A percentile compares a stretch with the other conserved stretches of the same genome.
Conservation (phyloP, 2,329 filamentous ascomycete genomes). For the Colletotrichum sp. region DNA sequence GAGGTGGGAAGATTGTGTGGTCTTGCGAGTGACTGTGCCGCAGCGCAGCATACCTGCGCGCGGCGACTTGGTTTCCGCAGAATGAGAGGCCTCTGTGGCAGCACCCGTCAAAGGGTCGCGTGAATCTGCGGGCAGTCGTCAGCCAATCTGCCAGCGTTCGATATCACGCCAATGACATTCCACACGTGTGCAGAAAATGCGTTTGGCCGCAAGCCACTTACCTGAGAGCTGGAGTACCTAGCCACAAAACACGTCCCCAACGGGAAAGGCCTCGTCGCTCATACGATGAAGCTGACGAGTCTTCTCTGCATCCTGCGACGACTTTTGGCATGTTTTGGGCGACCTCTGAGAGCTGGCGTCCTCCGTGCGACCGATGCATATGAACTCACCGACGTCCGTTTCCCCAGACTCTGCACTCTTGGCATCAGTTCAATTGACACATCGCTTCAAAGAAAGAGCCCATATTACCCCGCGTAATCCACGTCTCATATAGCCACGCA, state of each 20-base stretch:
- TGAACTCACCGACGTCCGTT: neutral
- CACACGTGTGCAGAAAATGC: neutral
- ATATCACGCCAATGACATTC: neutral
- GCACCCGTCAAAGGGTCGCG: neutral
- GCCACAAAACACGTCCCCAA: neutral
- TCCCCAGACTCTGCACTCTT: neutral
- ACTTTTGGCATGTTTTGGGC: neutral
- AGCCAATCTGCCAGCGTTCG: neutral
- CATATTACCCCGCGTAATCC: constrained; percentile 18
- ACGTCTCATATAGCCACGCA: neutral
- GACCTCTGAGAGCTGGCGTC: neutral
- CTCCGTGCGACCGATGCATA: neutral
- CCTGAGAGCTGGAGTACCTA: neutral
- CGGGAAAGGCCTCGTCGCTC: neutral
- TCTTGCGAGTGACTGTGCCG: neutral
- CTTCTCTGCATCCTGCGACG: neutral
- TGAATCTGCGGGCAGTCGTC: neutral
- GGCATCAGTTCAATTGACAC: neutral
- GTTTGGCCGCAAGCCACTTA: neutral
- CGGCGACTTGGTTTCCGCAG: neutral
- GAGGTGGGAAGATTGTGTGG: neutral
- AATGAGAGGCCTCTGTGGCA: neutral
- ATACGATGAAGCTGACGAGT: neutral
- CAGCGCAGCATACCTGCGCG: neutral
- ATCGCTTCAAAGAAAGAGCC: neutral